Percentiles rank a stretch among this genome's conserved stretches.
phyloP scores from a whole-genome alignment of 306 rosid species.

The Quercus berberidifolia region DNA sequence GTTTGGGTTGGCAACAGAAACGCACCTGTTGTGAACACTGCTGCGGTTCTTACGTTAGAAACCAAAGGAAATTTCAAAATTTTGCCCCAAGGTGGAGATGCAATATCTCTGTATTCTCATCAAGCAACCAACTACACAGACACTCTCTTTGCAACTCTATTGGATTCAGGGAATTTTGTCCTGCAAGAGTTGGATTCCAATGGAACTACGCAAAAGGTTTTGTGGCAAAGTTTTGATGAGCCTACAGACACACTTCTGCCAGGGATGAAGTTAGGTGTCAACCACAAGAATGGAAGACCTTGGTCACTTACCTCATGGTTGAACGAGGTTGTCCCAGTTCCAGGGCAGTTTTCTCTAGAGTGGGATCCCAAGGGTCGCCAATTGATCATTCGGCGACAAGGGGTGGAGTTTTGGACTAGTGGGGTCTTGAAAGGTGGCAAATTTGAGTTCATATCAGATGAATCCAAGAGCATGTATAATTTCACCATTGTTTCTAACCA shows the following conservation, averaged over 20 bases:
- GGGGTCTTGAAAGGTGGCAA: no score
- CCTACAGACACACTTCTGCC: neutral
- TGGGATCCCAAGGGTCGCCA: neutral
- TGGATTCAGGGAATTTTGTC: slow-evolving; percentile 1
- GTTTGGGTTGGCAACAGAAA: slow-evolving; percentile 1
- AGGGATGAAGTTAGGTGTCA: slow-evolving; percentile 12
- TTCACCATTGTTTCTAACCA: no score
- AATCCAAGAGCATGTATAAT: no score
- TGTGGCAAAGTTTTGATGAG: slow-evolving; percentile 19
- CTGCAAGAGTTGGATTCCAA: neutral
- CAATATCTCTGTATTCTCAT: neutral
- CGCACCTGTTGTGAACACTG: neutral
- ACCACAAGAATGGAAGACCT: neutral
- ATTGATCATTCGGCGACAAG: neutral
- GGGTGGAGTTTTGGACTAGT: neutral
- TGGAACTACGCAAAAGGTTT: neutral
- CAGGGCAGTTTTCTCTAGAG: neutral
- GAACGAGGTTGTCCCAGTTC: neutral
- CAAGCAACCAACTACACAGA: neutral
- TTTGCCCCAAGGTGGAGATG: neutral
- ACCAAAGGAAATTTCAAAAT: neutral
- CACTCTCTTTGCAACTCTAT: neutral
- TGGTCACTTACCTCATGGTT: slow-evolving; percentile 6
- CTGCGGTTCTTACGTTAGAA: neutral
- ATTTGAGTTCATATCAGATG: no score